Evolutionary conservation across 179 eudicot species (phyloP).

Genomic region (Actinidia arguta): DNA sequence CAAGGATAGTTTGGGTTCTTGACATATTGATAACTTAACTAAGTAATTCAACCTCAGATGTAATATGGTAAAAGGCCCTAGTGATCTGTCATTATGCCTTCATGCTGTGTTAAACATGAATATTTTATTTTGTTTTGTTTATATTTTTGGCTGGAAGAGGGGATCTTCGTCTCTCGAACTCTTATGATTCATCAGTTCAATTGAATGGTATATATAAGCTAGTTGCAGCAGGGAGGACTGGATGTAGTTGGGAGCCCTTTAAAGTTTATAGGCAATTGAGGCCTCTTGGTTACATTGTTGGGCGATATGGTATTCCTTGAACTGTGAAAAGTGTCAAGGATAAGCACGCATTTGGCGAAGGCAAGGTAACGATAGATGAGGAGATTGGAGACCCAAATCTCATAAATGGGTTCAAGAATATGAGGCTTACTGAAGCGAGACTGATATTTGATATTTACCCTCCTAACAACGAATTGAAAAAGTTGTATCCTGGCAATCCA

Average conservation of each 20-base stretch:
- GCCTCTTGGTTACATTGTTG: slow-evolving; percentile 84
- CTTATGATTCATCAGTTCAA: slow-evolving; percentile 41
- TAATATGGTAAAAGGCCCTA: too few species aligned
- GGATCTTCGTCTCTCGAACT: slow-evolving; percentile 59
- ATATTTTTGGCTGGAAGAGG: slow-evolving; percentile 84
- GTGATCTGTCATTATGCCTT: too few species aligned
- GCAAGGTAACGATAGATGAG: slow-evolving; percentile 1
- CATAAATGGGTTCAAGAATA: slow-evolving; percentile 42
- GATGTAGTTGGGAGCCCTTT: slow-evolving; percentile 81
- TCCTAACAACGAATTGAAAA: slow-evolving; percentile 85
- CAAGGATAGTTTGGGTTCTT: too few species aligned
- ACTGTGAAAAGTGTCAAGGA: slow-evolving; percentile 51
- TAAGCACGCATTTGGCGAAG: slow-evolving; percentile 27
- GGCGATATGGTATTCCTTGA: slow-evolving; percentile 71
- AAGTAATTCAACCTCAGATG: too few species aligned
- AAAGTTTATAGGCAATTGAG: slow-evolving; percentile 80
- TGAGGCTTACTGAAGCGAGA: slow-evolving; percentile 53
- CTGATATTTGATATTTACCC: slow-evolving; percentile 77
- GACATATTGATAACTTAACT: too few species aligned
- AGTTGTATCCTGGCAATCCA: slow-evolving; percentile 85
- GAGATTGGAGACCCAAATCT: slow-evolving; percentile 27
- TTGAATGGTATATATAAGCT: slow-evolving; percentile 59
- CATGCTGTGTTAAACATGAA: too few species aligned
- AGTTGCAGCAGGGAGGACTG: slow-evolving; percentile 57
- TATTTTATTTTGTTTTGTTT: slow-evolving; percentile 45